Base-by-base conservation (phyloP, 805 yeast genomes). In the Alloascoidea hylecoeti region DNA sequence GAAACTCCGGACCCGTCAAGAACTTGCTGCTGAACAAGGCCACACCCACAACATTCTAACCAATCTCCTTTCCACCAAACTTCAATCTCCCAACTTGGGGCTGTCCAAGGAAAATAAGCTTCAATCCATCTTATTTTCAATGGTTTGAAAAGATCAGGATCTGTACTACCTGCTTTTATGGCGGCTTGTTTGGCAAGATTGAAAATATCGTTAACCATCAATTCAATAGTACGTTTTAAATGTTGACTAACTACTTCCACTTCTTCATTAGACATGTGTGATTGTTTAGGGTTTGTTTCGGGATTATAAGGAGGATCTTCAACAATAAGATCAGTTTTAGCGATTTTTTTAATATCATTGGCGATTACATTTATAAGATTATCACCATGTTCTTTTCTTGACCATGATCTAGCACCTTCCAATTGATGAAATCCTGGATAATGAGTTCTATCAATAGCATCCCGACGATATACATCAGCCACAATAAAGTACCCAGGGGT, bases 11-110 rank as follows among this genome's bases (percentile, higher is more conserved):
- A 71, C 46, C 78, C 80, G 16, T 71, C 61, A 30, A 85, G 63
- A 0, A 89, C 94, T 37, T 74, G 75, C 46, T 84, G 79, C 46
- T 75, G 75, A 4, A 86, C 95, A 28, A 89, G 68, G 17, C 98
- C 98, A 59, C 95, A 84, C 0, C 98, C 98, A 51, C 95, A 84
- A 54, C 95, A 77, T 60, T 92, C 98, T 27, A 92, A 66, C 98
- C 98, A 92, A 47, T 88, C 94, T 38, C 92, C 94, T 53, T 86
- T 83, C 96, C 97, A 92, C 88, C 94, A 86, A 3, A 92, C 95
- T 58, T 92, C 98, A 47, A 94, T 85, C 52, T 92, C 96, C 94
- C 95, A 92, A 34, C 95, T 82, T 3, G 98, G 98, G 1, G 95
- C 75, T 2, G 98, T 92, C 96, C 97, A 92, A 3, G 98, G 98